Base-by-base conservation (phyloP, 1,284 basidiomycete species). In the Tylopilus sp. region DNA sequence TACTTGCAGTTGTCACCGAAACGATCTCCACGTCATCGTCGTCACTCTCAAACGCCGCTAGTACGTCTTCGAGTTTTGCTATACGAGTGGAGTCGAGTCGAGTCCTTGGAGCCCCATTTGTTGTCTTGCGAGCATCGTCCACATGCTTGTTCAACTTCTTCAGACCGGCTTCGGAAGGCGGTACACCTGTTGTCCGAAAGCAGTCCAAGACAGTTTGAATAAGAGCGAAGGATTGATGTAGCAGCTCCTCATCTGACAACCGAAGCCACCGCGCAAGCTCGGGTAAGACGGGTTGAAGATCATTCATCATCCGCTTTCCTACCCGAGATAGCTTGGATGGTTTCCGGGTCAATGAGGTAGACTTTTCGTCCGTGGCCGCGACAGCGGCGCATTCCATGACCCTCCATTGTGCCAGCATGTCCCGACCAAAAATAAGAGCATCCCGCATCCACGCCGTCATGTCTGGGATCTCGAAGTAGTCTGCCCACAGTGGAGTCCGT, bases 381-480 rank as follows among this genome's bases (percentile, higher is more conserved):
- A 74, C 53, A 4, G 83, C 78, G 1, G 85, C 85, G 19, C 73
- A 74, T 66, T 96, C 91, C 54, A 97, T 84, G 8, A 86, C 78
- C 34, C 82, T 74, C 64, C 92, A 81, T 57, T 92, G 84, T 4
- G 83, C 84, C 25, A 96, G 72, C 72, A 96, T 78, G 58, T 92
- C 87, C 56, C 88, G 74, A 13, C 87, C 91, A 63, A 96, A 93
- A 49, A 97, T 93, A 46, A 97, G 75, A 1, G 93, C 94, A 65
- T 97, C 95, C 53, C 93, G 82, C 95, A 98, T 97, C 94, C 94
- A 98, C 41, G 86, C 79, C 21, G 88, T 79, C 93, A 98, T 96
- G 46, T 85, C 82, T 26, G 84, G 78, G 59, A 82, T 83, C 51
- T 89, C 84, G 64, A 90, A 91, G 61, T 78, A 86, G 10, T 73